Evolutionary conservation across 108 stramenopile genomes (phyloP).

Genomic region (Mediolabrus comicus): DNA sequence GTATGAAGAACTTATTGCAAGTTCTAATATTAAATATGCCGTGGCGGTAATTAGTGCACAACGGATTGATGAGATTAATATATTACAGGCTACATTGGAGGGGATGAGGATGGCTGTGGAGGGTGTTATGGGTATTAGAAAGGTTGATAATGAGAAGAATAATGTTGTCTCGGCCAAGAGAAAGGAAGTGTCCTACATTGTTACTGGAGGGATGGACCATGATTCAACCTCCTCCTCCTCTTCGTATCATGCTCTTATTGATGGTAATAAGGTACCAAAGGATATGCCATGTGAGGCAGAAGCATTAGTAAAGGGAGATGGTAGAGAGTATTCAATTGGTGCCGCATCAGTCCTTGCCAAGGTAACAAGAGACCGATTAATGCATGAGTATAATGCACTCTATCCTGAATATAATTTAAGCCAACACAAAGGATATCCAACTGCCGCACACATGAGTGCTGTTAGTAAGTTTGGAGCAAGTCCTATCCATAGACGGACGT

Average conservation of each 20-base stretch:
- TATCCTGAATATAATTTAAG: conserved; percentile 86
- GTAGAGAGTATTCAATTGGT: conserved; percentile 85
- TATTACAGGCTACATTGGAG: conserved; percentile 93
- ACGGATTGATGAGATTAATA: conserved; percentile 97
- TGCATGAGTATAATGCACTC: conserved; percentile 83
- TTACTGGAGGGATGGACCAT: conserved; percentile 25
- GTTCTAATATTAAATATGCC: conserved; percentile 75
- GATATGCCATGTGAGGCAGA: conserved; percentile 74
- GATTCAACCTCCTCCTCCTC: not conserved
- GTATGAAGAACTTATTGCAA: conserved; percentile 42
- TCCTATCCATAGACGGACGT: conserved; percentile 90
- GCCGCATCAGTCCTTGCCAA: conserved; percentile 97
- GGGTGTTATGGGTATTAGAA: conserved; percentile 24
- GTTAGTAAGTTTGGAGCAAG: conserved; percentile 73
- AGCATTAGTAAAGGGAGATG: conserved; percentile 89
- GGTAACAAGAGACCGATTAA: conserved; percentile 94
- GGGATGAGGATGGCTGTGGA: conserved; percentile 83
- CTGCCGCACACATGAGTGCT: conserved; percentile 73
- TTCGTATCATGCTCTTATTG: conserved; percentile 67
- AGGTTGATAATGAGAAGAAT: not conserved
- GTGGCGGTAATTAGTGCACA: conserved; percentile 77
- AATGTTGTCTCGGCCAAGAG: conserved; percentile 38
- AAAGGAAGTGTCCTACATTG: conserved; percentile 60
- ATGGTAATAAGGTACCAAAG: conserved; percentile 83
- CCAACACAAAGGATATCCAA: conserved; percentile 97